phyloP scores from a whole-genome alignment of 2,329 filamentous ascomycete genomes.

The Pseudopithomyces chartarum region DNA sequence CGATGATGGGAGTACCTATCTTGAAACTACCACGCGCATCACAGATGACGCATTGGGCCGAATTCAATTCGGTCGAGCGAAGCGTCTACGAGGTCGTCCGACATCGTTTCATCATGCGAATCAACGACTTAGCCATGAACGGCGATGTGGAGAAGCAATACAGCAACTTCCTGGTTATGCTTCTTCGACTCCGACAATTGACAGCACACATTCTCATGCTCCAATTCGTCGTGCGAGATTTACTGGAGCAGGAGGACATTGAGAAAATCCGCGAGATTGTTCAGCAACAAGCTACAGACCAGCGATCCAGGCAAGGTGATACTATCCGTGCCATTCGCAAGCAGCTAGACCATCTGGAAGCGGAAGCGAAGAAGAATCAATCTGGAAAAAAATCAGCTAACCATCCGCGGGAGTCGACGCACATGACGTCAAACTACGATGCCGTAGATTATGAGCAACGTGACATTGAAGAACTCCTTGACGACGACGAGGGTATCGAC shows the following conservation, averaged over 20 bases:
- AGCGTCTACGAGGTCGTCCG: constrained; percentile 60
- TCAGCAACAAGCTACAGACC: constrained; percentile 21
- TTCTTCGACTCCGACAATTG: constrained; percentile 58
- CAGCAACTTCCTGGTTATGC: constrained; percentile 52
- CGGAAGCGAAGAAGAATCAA: constrained; percentile 21
- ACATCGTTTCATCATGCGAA: constrained; percentile 47
- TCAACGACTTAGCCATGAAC: constrained; percentile 43
- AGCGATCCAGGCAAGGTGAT: constrained; percentile 12
- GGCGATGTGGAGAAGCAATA: constrained; percentile 40
- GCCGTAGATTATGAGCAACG: not conserved
- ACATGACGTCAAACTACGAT: not conserved
- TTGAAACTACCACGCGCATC: constrained; percentile 58
- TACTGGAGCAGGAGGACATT: constrained; percentile 53
- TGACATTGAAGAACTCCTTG: not conserved
- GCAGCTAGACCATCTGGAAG: constrained; percentile 34
- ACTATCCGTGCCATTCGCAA: constrained; percentile 33
- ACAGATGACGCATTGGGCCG: constrained; percentile 48
- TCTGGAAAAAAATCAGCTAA: constrained; percentile 10
- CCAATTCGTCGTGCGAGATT: constrained; percentile 51
- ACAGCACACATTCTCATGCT: constrained; percentile 56
- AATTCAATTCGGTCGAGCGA: constrained; percentile 59
- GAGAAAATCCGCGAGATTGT: constrained; percentile 47
- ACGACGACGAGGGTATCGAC: constrained; percentile 8
- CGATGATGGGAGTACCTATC: constrained; percentile 59
- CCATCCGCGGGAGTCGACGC: not conserved